A percentile compares a stretch with the other conserved stretches of the same genome.
Evolutionary conservation across 78 protist species (phyloP).

Genomic region (Pigoraptor vietnamica): DNA sequence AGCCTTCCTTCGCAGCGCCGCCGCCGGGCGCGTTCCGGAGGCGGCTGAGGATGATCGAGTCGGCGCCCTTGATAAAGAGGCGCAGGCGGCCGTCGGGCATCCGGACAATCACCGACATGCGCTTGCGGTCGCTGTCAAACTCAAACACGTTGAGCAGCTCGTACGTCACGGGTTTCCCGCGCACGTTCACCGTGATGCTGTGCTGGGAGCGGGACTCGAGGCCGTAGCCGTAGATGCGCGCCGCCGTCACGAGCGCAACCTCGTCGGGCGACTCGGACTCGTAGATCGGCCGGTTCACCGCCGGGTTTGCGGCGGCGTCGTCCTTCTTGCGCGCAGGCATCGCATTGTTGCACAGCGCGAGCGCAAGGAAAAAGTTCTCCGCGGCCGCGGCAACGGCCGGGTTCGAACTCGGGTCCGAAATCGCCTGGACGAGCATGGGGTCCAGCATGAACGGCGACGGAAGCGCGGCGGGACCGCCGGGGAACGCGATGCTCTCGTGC

Average conservation of each 20-base stretch:
- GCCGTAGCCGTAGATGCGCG: conserved; percentile 56
- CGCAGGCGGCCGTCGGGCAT: conserved; percentile 17
- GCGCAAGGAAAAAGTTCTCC: conserved; percentile 44
- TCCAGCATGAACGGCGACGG: conserved; percentile 35
- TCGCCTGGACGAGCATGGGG: conserved; percentile 1
- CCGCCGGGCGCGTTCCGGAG: too few relatives aligned
- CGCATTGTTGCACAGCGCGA: conserved; percentile 84
- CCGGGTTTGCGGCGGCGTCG: conserved; percentile 50
- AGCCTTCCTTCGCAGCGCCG: background rate
- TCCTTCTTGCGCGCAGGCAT: conserved; percentile 55
- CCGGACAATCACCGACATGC: conserved; percentile 81
- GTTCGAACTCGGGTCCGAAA: background rate
- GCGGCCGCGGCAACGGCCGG: conserved; percentile 23
- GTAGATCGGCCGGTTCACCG: conserved; percentile 23
- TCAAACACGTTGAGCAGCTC: conserved; percentile 65
- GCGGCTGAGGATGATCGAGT: conserved; percentile 31
- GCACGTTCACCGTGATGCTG: background rate
- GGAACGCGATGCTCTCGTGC: conserved; percentile 16
- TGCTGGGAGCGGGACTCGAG: background rate
- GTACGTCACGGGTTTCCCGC: conserved; percentile 32
- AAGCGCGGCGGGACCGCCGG: conserved; percentile 75
- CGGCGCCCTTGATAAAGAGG: conserved; percentile 56
- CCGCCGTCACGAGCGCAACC: conserved; percentile 61
- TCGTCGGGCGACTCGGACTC: conserved; percentile 69
- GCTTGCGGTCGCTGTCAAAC: conserved; percentile 81